These are phyloP conservation scores for Echinochloa phyllopogon DNA, from an alignment of 176 grass and related monocot genomes.

Conservation along the genomic window DNA sequence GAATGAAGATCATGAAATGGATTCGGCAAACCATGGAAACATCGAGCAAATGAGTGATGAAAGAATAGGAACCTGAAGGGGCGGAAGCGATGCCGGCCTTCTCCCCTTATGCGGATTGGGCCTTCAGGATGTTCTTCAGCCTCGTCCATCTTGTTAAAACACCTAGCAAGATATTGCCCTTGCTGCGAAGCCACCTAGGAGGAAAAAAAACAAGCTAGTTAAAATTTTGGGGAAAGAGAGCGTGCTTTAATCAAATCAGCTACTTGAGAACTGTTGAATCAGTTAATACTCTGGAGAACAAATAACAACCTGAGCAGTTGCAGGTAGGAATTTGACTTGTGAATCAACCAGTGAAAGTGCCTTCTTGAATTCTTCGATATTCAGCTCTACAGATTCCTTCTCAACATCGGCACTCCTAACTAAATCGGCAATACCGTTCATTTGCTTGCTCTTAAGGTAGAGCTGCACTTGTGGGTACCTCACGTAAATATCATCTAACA, in stretches of 20 bases:
- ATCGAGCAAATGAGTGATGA: background rate
- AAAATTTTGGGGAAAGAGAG: background rate
- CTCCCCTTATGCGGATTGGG: conserved; percentile 75
- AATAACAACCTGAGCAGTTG: conserved; percentile 84
- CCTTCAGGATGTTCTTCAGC: conserved; percentile 88
- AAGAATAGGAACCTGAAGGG: conserved; percentile 76
- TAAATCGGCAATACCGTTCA: conserved; percentile 82
- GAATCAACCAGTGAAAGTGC: conserved; percentile 93
- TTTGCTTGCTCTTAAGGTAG: conserved; percentile 95
- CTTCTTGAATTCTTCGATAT: conserved; percentile 97
- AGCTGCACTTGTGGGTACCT: conserved; percentile 94
- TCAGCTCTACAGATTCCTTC: conserved; percentile 80
- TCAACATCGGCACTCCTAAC: conserved; percentile 65
- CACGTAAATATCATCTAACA: conserved; percentile 80
- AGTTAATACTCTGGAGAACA: background rate
- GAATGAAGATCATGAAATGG: conserved; percentile 4
- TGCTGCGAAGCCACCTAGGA: conserved; percentile 92
- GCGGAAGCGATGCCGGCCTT: conserved; percentile 85
- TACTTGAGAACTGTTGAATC: background rate
- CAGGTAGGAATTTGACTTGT: conserved; percentile 91
- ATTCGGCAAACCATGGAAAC: background rate
- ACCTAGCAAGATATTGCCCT: conserved; percentile 86
- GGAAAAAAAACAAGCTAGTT: conserved; percentile 35
- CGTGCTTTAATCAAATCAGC: background rate
- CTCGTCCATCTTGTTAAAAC: conserved; percentile 89